Evolutionary conservation across 2,329 filamentous ascomycete genomes (phyloP).

Genomic region (Fusarium nisikadoi): DNA sequence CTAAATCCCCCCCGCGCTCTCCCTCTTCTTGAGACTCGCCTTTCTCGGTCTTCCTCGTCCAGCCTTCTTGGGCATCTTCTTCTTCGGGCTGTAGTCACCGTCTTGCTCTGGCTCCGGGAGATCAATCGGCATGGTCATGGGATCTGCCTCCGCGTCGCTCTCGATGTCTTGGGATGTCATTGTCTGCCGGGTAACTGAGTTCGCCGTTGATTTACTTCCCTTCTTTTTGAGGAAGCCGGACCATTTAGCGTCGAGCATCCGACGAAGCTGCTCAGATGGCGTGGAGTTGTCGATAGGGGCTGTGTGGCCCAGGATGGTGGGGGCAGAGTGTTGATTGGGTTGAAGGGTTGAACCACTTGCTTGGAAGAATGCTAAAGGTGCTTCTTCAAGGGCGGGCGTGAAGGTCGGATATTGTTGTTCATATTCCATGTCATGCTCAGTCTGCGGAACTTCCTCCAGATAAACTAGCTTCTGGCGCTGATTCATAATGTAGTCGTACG

Average conservation of each 20-base stretch:
- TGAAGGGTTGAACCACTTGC: background rate
- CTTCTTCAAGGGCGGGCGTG: background rate
- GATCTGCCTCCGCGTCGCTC: background rate
- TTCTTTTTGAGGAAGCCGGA: constrained; percentile 5
- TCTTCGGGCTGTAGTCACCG: constrained; percentile 25
- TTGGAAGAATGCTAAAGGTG: background rate
- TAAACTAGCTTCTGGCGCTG: background rate
- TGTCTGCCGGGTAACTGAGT: background rate
- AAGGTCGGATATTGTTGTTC: background rate
- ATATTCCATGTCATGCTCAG: rapidly evolving
- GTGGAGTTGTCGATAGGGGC: background rate
- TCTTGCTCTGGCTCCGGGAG: constrained; percentile 33
- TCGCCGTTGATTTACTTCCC: background rate
- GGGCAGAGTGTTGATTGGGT: background rate
- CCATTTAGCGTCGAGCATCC: constrained; percentile 7
- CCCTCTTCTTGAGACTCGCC: background rate
- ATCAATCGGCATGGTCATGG: background rate
- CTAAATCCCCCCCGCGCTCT: background rate
- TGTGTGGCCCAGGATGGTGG: background rate
- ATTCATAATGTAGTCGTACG: background rate
- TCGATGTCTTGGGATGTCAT: background rate
- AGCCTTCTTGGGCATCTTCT: constrained; percentile 1
- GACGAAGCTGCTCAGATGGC: constrained; percentile 1
- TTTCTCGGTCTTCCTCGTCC: background rate
- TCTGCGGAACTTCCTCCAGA: background rate